Evolutionary conservation across 2,329 filamentous ascomycete genomes (phyloP).

Genomic region (Sordariomycetes sp.): DNA sequence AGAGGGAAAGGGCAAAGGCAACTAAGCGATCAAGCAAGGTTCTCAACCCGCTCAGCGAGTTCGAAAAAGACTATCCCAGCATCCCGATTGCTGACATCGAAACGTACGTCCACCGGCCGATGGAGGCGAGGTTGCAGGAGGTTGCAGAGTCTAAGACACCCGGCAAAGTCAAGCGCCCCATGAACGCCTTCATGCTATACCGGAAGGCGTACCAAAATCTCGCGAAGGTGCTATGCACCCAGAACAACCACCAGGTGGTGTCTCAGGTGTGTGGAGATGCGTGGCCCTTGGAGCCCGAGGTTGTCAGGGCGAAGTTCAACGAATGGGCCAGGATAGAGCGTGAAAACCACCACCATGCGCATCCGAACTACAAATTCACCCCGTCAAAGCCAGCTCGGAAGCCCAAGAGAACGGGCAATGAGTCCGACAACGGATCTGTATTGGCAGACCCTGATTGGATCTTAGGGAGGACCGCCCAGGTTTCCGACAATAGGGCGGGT

Average conservation of each 20-base stretch:
- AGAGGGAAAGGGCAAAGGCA: slow-evolving; percentile 18
- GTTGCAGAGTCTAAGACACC: slow-evolving; percentile 50
- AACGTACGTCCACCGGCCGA: slow-evolving; percentile 60
- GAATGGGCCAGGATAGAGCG: slow-evolving; percentile 69
- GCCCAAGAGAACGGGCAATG: slow-evolving; percentile 14
- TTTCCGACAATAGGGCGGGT: neutral
- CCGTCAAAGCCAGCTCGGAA: slow-evolving; percentile 53
- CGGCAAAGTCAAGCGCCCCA: slow-evolving; percentile 77
- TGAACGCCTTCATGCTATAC: slow-evolving; percentile 98
- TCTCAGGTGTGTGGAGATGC: slow-evolving; percentile 77
- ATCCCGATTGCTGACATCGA: slow-evolving; percentile 67
- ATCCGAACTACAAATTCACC: slow-evolving; percentile 89
- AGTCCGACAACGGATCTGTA: slow-evolving; percentile 21
- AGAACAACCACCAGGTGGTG: slow-evolving; percentile 90
- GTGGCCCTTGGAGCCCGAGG: slow-evolving; percentile 70
- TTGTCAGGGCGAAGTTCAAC: slow-evolving; percentile 63
- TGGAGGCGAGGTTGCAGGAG: slow-evolving; percentile 53
- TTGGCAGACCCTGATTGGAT: slow-evolving; percentile 19
- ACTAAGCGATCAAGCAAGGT: slow-evolving; percentile 34
- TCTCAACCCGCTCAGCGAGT: slow-evolving; percentile 53
- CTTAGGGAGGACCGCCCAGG: slow-evolving; percentile 1
- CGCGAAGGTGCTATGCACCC: slow-evolving; percentile 65
- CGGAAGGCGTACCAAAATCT: slow-evolving; percentile 83
- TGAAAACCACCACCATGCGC: slow-evolving; percentile 70
- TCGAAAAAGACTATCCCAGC: slow-evolving; percentile 48